Evolutionary conservation across 2,329 filamentous ascomycete genomes (phyloP).

Genomic region (Monilinia vaccinii-corymbosi): DNA sequence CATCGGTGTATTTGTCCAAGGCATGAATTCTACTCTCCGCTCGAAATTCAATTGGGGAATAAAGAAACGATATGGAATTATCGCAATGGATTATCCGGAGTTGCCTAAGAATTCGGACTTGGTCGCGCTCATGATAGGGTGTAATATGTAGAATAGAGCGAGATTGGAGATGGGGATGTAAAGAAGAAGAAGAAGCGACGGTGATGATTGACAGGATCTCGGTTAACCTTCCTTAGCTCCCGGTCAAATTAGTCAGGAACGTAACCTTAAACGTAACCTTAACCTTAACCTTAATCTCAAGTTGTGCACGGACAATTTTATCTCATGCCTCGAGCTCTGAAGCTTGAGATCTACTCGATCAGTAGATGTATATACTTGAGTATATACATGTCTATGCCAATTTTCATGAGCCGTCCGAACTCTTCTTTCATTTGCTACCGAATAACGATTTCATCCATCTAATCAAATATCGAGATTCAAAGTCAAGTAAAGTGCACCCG

Average conservation of each 20-base stretch:
- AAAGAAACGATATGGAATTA: slow-evolving; percentile 25
- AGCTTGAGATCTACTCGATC: no score
- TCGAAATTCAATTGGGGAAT: slow-evolving; percentile 25
- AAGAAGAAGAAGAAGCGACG: not conserved
- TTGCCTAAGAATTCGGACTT: slow-evolving; percentile 32
- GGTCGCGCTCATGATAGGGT: slow-evolving; percentile 33
- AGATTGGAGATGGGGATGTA: no score
- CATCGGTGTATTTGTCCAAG: slow-evolving; percentile 34
- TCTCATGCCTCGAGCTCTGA: not conserved
- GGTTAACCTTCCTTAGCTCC: no score
- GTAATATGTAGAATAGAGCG: slow-evolving; percentile 30
- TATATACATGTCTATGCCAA: not conserved
- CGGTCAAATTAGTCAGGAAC: slow-evolving; percentile 3
- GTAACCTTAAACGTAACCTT: no score
- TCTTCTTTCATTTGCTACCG: not conserved
- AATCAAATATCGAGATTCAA: not conserved
- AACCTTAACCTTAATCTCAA: no score
- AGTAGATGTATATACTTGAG: no score
- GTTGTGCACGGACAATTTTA: not conserved
- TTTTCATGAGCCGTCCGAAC: not conserved
- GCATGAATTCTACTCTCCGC: slow-evolving; percentile 35
- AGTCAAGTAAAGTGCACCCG: not conserved
- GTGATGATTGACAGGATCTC: not conserved
- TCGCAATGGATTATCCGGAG: slow-evolving; percentile 24
- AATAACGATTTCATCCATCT: not conserved